These are phyloP conservation scores for Citrus glauca DNA, from an alignment of 345 rosid species.

Conservation along the genomic window DNA sequence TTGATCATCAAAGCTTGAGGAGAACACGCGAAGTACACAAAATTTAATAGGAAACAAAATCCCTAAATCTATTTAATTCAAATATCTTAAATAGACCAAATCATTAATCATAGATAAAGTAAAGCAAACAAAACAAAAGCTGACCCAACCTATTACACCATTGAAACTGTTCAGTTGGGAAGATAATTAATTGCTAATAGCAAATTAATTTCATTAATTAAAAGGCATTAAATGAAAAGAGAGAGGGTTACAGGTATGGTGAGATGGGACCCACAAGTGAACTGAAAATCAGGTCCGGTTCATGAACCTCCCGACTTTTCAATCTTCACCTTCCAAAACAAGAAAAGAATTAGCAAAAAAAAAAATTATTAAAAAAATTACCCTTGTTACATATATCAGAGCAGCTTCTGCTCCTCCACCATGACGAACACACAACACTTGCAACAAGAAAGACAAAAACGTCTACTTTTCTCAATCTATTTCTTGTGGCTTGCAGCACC, in stretches of 20 bases:
- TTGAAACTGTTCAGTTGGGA: background rate
- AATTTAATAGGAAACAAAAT: background rate
- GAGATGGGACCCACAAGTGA: conserved; percentile 16
- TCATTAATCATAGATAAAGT: background rate
- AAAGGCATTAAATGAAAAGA: too few relatives aligned
- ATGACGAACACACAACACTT: conserved; percentile 6
- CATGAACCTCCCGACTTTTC: conserved; percentile 26
- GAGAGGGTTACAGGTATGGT: background rate
- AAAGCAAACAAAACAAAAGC: background rate
- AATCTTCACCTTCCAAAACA: background rate
- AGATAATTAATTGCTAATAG: background rate
- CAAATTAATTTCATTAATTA: background rate
- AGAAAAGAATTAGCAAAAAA: background rate
- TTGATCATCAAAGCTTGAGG: background rate
- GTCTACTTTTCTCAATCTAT: background rate
- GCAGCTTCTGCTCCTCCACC: background rate
- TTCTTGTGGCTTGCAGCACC: background rate
- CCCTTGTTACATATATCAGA: background rate
- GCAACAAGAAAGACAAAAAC: background rate
- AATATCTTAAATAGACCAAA: too few relatives aligned
- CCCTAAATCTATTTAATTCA: background rate
- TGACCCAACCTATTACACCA: background rate
- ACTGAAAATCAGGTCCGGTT: conserved; percentile 18
- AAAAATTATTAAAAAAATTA: background rate
- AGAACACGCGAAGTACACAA: background rate